phyloP scores from a whole-genome alignment of 768 basidiomycete species.

The Amanita fuliginea region DNA sequence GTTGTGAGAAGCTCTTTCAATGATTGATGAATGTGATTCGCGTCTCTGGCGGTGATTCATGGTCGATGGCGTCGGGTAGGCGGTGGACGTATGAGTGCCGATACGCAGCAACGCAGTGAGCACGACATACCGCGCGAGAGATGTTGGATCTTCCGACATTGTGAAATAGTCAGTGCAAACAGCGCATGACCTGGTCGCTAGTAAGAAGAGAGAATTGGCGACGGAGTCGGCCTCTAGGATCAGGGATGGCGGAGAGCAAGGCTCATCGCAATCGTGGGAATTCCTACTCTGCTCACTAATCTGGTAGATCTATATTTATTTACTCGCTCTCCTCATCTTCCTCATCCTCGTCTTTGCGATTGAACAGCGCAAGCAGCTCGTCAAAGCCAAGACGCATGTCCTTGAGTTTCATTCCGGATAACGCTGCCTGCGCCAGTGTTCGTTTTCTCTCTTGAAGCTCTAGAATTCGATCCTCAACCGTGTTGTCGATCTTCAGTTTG shows the following conservation, averaged over 20 bases:
- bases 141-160: conserved; percentile 35
- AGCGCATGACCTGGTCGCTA: conserved; percentile 22
- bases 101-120: conserved; percentile 1
- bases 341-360: conserved; percentile 34
- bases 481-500: conserved; percentile 79
- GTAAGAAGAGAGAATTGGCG: background rate
- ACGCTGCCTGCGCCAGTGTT: conserved; percentile 68
- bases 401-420: conserved; percentile 85
- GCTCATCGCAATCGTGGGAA: conserved; percentile 6
- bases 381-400: conserved; percentile 74
- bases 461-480: conserved; percentile 83
- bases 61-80: background rate
- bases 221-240: conserved; percentile 2
- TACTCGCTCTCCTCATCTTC: conserved; percentile 35
- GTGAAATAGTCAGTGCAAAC: conserved; percentile 13
- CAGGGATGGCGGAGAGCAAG: conserved; percentile 1
- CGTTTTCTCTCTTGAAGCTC: conserved; percentile 93
- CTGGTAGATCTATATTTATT: background rate
- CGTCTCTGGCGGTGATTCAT: conserved; percentile 43
- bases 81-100: background rate
- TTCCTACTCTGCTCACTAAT: background rate
- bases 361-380: conserved; percentile 77
- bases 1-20: conserved; percentile 68
- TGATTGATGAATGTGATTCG: conserved; percentile 60
- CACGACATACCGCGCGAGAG: conserved; percentile 30